Evolutionary conservation across 345 rosid species (phyloP), one percentile per base, ranked within the genome.

Genomic region (Eutrema heterophyllum): DNA sequence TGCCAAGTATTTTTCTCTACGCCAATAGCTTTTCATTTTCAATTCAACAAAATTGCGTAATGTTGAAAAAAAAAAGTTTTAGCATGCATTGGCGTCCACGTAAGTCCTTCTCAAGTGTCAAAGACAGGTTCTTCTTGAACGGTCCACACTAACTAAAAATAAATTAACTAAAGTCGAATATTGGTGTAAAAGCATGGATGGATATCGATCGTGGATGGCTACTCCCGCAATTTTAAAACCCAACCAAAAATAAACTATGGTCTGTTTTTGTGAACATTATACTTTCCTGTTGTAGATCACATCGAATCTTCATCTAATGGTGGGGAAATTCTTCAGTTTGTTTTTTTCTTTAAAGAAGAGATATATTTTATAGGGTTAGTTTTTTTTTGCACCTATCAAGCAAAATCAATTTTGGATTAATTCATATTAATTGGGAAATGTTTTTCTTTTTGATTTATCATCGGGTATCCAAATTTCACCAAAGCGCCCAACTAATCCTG

Each of bases 61-160:
- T 46, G 49, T 52, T 36, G 54, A 52, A 1, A 75, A 36, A 69
- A 15, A 61, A 13, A 61, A 49, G 65, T 18, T 51, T 70, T 46
- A 69, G 54, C 62, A 71, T 48, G 64, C 72, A 70, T 70, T 70
- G 63, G 63, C 76, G 76, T 77, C 76, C 80, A 77, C 71, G 71
- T 49, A 61, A 77, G 80, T 70, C 72, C 72, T 77, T 77, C 63
- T 77, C 71, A 70, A 64, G 32, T 64, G 60, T 64, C 5, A 7
- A 51, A 39, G 70, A 62, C 71, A 63, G 71, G 51, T 40, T 66
- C 72, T 52, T 60, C 57, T 44, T 67, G 49, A 69, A 63, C 66
- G 75, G 65, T 54, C 45, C 75, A 62, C 38, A 46, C 27, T 45
- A 13, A 62, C 13, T 40, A 58, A 27, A 26, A 15, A 58, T 35